Evolutionary conservation across 148 eudicot species (phyloP).

Genomic region (Rhododendron vialii): DNA sequence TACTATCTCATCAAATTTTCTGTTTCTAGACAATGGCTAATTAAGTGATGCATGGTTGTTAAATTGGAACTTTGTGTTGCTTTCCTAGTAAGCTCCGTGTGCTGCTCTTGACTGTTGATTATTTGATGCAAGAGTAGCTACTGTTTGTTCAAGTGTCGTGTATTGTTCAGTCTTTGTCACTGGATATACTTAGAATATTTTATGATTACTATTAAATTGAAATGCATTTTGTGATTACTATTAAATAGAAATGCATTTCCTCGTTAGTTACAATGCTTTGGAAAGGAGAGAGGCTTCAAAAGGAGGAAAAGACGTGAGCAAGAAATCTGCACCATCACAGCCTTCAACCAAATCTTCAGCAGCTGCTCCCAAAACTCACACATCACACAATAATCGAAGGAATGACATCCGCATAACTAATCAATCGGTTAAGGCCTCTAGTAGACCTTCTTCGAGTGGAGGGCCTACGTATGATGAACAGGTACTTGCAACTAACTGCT

Average conservation of each 20-base stretch:
- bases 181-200: neutral
- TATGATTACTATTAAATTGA: neutral
- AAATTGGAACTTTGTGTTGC: neutral
- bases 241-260: neutral
- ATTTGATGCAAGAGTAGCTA: neutral
- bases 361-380: slow-evolving; percentile 41
- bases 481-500: slow-evolving; percentile 26
- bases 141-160: too few relatives aligned
- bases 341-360: slow-evolving; percentile 40
- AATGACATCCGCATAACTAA: slow-evolving; percentile 36
- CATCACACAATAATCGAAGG: slow-evolving; percentile 45
- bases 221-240: too few relatives aligned
- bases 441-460: slow-evolving; percentile 44
- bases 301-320: slow-evolving; percentile 70
- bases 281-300: slow-evolving; percentile 80
- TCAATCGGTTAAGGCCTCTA: slow-evolving; percentile 46
- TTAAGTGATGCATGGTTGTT: neutral
- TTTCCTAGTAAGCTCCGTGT: too few relatives aligned
- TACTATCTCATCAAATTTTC: neutral
- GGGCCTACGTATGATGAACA: slow-evolving; percentile 54
- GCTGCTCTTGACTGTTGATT: neutral
- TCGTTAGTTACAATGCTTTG: slow-evolving; percentile 60
- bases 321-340: slow-evolving; percentile 51
- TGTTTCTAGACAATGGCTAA: neutral
- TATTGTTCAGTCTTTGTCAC: neutral